Percentiles rank a stretch among this genome's conserved stretches.
phyloP scores from a whole-genome alignment of 2,329 filamentous ascomycete genomes.

The Talaromyces sp. region DNA sequence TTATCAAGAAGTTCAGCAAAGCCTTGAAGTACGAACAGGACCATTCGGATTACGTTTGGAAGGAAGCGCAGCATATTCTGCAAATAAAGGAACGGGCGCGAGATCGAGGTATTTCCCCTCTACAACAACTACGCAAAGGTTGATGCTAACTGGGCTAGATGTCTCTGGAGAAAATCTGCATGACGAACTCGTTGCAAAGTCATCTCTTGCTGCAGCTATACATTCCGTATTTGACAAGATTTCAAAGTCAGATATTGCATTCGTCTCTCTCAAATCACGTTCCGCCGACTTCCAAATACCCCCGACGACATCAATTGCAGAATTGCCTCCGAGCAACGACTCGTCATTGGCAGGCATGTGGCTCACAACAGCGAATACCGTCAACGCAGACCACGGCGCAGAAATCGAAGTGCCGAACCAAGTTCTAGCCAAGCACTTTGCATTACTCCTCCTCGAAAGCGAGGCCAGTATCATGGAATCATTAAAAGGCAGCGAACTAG shows the following conservation, averaged over 20 bases:
- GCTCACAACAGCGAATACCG: conserved; percentile 81
- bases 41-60: conserved; percentile 85
- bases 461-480: conserved; percentile 74
- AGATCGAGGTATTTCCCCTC: conserved; percentile 48
- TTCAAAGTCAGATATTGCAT: conserved; percentile 80
- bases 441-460: conserved; percentile 78
- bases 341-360: conserved; percentile 72
- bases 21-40: conserved; percentile 91
- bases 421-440: conserved; percentile 77
- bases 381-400: conserved; percentile 66
- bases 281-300: conserved; percentile 65
- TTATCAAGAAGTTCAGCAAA: conserved; percentile 89
- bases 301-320: conserved; percentile 65
- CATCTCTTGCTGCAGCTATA: conserved; percentile 78
- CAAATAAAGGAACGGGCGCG: conserved; percentile 77
- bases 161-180: conserved; percentile 40
- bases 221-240: conserved; percentile 79
- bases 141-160: conserved; percentile 25
- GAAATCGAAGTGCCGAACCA: conserved; percentile 58
- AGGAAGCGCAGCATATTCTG: conserved; percentile 80
- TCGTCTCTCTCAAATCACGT: conserved; percentile 69
- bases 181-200: conserved; percentile 55
- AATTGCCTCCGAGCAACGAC: conserved; percentile 68
- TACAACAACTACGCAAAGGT: neutral
- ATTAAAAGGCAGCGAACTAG: conserved; percentile 68